Evolutionary conservation across 139 green algal species (phyloP).

Genomic region (Parachlorella kessleri): DNA sequence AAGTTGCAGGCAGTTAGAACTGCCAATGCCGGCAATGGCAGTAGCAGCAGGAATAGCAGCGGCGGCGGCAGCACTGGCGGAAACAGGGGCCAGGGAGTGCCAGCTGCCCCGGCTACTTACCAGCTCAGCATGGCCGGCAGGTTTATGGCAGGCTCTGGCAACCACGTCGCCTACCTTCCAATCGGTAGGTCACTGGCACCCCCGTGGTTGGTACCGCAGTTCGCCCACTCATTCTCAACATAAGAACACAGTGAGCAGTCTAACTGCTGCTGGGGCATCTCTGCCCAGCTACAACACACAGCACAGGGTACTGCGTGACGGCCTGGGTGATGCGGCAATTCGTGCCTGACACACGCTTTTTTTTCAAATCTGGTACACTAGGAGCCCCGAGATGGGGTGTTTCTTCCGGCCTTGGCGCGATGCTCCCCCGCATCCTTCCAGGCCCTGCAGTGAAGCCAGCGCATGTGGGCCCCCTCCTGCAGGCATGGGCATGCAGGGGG

Average conservation of each 20-base stretch:
- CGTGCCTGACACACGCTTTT: not conserved
- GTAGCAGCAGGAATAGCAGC: too few relatives aligned
- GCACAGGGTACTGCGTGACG: not conserved
- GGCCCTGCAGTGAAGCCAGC: not conserved
- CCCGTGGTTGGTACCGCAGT: too few relatives aligned
- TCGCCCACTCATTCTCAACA: too few relatives aligned
- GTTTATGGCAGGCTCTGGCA: not conserved
- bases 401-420: not conserved
- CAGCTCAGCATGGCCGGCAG: not conserved
- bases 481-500: slow-evolving; percentile 22
- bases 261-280: not conserved
- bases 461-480: not conserved
- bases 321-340: not conserved
- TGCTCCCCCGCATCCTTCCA: not conserved
- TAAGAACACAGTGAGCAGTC: too few relatives aligned
- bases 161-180: not conserved
- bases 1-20: not conserved
- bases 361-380: not conserved
- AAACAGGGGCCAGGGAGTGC: not conserved
- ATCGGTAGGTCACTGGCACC: not conserved
- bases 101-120: not conserved
- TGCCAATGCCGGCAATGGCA: too few relatives aligned
- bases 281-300: not conserved
- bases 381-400: too few relatives aligned
- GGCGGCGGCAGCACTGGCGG: not conserved